Evolutionary conservation across 2,329 filamentous ascomycete species (phyloP).

Genomic region (Fonsecaea multimorphosa): DNA sequence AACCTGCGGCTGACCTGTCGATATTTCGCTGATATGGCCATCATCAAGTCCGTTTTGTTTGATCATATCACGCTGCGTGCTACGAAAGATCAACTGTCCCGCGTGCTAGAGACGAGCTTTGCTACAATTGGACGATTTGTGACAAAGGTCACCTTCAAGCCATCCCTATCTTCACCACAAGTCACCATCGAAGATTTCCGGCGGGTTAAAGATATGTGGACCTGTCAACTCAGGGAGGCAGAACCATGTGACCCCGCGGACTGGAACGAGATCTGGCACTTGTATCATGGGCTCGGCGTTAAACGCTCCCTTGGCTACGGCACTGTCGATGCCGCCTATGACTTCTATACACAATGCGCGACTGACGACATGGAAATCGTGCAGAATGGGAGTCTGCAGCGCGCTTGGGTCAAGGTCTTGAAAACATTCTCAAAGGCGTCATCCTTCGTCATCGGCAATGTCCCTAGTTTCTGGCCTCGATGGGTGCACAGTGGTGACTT

Average conservation of each 20-base stretch:
- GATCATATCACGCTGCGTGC: conserved; percentile 4
- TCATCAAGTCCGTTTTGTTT: conserved; percentile 14
- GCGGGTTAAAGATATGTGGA: neutral
- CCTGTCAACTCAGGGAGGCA: neutral
- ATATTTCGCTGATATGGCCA: conserved; percentile 11
- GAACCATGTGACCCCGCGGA: neutral
- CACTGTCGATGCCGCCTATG: neutral
- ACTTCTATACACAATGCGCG: neutral
- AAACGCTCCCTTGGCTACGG: neutral
- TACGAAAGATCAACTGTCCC: conserved; percentile 4
- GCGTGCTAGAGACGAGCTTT: neutral
- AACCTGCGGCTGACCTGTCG: conserved; percentile 13
- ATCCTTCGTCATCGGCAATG: neutral
- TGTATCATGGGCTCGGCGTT: neutral
- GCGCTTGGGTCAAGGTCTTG: conserved; percentile 1
- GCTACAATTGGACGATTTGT: conserved; percentile 7
- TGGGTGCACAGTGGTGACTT: neutral
- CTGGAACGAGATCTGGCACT: neutral
- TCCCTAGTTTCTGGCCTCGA: neutral
- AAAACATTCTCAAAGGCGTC: neutral
- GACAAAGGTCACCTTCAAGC: neutral
- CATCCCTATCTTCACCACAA: conserved; percentile 13
- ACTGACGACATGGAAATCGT: neutral
- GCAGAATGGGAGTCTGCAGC: neutral
- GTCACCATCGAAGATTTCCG: neutral